Evolutionary conservation across 495 filamentous ascomycete species (phyloP), one percentile per base, ranked within the genome.

Genomic region (Aspergillus sclerotiicarbonarius): DNA sequence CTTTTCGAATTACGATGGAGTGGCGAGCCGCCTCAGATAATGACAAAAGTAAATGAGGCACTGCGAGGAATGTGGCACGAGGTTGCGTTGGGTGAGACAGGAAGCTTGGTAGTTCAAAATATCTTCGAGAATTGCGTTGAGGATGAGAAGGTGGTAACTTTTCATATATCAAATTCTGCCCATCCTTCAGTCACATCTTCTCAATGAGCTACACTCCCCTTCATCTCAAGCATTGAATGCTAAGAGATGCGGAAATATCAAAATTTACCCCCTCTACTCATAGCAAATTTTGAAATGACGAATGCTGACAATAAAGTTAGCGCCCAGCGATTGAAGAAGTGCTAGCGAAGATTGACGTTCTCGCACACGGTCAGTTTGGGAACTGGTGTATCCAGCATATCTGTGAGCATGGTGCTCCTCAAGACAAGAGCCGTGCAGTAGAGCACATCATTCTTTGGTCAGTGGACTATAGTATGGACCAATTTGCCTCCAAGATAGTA

Each of bases 351-450:
- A 95, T 98, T 56, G 91, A 98, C 72, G 86, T 96, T 53, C 90
- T 98, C 65, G 88, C 94, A 46, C 94, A 96, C 71, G 94, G 94
- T n/a, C 94, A 98, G 67, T 98, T 98, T 69, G 94, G 94, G 49
- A 98, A 98, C 67, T 98, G 94, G 94, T 98, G 94, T 74, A 98
- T 98, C 63, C 94, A 98, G 72, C 94, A 98, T 73, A 92, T 98
- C 68, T 98, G 94, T 75, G 94, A 98, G 69, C 95, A 98, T 70
- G 95, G 94, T 37, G 86, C 88, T 58, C 90, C 92, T 29, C 86
- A 86, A 56, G 94, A 98, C 69, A 91, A 92, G 67, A 95, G 86
- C 73, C 86, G 91, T 61, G 94, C 94, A 25, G 87, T 96, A 63
- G 95, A 98, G 65, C 93, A 96, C 71, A 91, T 98, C 60, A 86